These are phyloP conservation scores for Aristolochia californica DNA, from an alignment of 164 flowering plant species.

Conservation along the genomic window DNA sequence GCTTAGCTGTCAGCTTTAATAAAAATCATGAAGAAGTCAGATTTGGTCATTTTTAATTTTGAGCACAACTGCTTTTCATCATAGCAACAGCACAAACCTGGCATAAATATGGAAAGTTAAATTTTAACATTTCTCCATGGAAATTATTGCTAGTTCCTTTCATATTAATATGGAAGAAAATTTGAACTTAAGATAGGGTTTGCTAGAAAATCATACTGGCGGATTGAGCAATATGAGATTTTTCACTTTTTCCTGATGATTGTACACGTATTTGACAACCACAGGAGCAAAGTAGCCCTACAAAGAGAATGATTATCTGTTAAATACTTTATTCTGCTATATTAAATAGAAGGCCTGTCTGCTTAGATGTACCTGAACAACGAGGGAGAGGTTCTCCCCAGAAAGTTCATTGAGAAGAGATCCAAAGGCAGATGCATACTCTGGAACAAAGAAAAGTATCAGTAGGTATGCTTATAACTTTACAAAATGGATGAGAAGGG, in stretches of 20 bases:
- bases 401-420: conserved; percentile 50
- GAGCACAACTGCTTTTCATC: too few relatives aligned
- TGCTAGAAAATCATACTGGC: conserved; percentile 51
- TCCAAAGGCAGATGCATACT: conserved; percentile 67
- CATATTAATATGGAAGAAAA: neutral
- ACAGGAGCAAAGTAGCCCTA: conserved; percentile 92
- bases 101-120: too few relatives aligned
- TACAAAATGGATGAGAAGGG: too few relatives aligned
- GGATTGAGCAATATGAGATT: conserved; percentile 79
- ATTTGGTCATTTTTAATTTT: neutral
- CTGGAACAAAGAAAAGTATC: conserved; percentile 23
- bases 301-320: conserved; percentile 7
- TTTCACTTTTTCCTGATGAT: conserved; percentile 62
- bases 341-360: neutral
- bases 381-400: conserved; percentile 49
- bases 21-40: conserved; percentile 5
- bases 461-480: neutral
- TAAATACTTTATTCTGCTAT: too few relatives aligned
- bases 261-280: conserved; percentile 71
- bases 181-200: too few relatives aligned
- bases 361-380: conserved; percentile 63
- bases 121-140: too few relatives aligned
- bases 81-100: too few relatives aligned
- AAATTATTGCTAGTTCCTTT: neutral
- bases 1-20: conserved; percentile 54